A percentile compares a stretch with the other conserved stretches of the same genome.
Conservation (phyloP, 1,284 basidiomycete species). For the Stygiomarasmius scandens region DNA sequence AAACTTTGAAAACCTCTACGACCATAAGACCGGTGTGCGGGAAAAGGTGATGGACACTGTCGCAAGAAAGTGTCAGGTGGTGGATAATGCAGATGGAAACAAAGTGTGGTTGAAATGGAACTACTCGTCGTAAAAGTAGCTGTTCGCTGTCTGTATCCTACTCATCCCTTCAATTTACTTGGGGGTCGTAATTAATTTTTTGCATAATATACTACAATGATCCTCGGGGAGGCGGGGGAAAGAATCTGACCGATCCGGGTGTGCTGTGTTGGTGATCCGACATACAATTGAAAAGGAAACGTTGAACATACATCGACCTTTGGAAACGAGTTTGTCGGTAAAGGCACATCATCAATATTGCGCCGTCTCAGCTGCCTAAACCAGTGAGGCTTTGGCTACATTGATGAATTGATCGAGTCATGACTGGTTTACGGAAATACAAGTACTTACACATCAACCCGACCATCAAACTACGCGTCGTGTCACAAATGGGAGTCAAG, state of each 20-base stretch:
- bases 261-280: background rate
- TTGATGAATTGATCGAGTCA: too few relatives aligned
- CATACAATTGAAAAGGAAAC: background rate
- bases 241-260: background rate
- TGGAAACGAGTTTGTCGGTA: background rate
- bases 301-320: too few relatives aligned
- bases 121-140: background rate
- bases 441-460: too few relatives aligned
- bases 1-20: constrained; percentile 50
- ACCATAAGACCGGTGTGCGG: constrained; percentile 68
- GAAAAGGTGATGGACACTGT: constrained; percentile 79
- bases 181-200: too few relatives aligned
- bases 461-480: too few relatives aligned
- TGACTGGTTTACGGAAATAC: too few relatives aligned
- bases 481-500: too few relatives aligned
- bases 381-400: background rate
- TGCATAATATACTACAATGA: too few relatives aligned
- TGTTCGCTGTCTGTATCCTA: background rate
- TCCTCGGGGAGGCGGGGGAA: background rate
- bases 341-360: background rate
- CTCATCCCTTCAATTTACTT: too few relatives aligned
- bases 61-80: constrained; percentile 58
- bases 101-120: constrained; percentile 64
- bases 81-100: constrained; percentile 57
- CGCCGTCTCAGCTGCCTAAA: background rate